phyloP scores from a whole-genome alignment of 768 basidiomycete species.

The Inosperma sp. region DNA sequence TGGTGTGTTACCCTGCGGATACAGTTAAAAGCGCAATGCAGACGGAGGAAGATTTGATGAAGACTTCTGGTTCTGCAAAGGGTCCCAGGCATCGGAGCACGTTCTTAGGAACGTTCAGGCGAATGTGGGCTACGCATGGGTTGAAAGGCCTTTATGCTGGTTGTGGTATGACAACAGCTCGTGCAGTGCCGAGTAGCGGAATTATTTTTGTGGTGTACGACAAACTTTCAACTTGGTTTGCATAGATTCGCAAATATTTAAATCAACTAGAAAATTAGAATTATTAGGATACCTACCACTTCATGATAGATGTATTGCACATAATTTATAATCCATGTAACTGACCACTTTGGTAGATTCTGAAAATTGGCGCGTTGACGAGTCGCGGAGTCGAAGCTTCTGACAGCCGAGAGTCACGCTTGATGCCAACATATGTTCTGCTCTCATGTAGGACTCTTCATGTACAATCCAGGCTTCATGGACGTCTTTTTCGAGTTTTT shows the following conservation, averaged over 20 bases:
- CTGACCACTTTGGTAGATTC: neutral
- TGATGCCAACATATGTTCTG: constrained; percentile 17
- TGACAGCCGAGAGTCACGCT: neutral
- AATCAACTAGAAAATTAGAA: neutral
- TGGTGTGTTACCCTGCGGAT: constrained; percentile 93
- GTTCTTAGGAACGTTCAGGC: constrained; percentile 55
- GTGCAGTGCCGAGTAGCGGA: constrained; percentile 85
- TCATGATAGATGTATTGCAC: neutral
- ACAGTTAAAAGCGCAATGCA: constrained; percentile 93
- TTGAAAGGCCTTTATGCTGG: constrained; percentile 86
- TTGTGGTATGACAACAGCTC: constrained; percentile 83
- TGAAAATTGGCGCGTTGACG: neutral
- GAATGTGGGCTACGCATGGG: constrained; percentile 74
- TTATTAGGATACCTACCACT: neutral
- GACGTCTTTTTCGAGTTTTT: neutral
- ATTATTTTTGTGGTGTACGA: constrained; percentile 94
- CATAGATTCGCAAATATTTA: constrained; percentile 27
- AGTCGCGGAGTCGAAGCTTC: neutral
- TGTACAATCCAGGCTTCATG: neutral
- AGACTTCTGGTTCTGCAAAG: constrained; percentile 19
- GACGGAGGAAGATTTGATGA: constrained; percentile 79
- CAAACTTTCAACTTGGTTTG: constrained; percentile 49
- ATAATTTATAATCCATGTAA: neutral
- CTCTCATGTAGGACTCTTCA: constrained; percentile 13
- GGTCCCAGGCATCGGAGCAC: constrained; percentile 24